phyloP scores from a whole-genome alignment of 257 asterid species.

The Salvia miltiorrhiza region DNA sequence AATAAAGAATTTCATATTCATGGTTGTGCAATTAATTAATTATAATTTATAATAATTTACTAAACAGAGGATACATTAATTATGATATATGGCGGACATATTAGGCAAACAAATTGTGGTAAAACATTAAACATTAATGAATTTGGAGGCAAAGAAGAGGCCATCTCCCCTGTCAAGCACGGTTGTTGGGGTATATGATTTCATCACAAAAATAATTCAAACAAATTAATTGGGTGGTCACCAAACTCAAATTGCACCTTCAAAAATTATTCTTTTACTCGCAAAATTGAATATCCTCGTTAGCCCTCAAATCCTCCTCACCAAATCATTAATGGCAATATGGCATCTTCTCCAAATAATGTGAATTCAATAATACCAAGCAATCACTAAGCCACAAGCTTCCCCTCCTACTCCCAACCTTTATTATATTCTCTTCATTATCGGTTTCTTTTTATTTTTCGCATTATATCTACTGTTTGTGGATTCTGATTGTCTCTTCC shows the following conservation, averaged over 20 bases:
- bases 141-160: constrained; percentile 24
- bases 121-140: constrained; percentile 15
- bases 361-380: constrained; percentile 26
- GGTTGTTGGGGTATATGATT: constrained; percentile 51
- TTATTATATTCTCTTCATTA: constrained; percentile 12
- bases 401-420: constrained; percentile 15
- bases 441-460: not conserved
- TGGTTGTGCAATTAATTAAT: no score
- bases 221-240: constrained; percentile 37
- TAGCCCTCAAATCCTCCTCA: not conserved
- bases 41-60: not conserved
- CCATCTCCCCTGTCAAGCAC: constrained; percentile 40
- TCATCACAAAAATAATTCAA: not conserved
- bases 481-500: constrained; percentile 39
- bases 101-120: not conserved
- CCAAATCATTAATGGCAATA: not conserved
- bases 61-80: not conserved
- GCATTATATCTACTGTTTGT: constrained; percentile 26
- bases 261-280: constrained; percentile 16
- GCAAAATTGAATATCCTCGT: not conserved
- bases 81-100: not conserved
- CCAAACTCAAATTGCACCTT: constrained; percentile 40
- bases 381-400: constrained; percentile 19
- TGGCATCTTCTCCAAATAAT: constrained; percentile 22
- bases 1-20: no score